These are phyloP conservation scores for Candida mesenterica DNA, from an alignment of 1,139 yeast genomes.

Conservation along the genomic window DNA sequence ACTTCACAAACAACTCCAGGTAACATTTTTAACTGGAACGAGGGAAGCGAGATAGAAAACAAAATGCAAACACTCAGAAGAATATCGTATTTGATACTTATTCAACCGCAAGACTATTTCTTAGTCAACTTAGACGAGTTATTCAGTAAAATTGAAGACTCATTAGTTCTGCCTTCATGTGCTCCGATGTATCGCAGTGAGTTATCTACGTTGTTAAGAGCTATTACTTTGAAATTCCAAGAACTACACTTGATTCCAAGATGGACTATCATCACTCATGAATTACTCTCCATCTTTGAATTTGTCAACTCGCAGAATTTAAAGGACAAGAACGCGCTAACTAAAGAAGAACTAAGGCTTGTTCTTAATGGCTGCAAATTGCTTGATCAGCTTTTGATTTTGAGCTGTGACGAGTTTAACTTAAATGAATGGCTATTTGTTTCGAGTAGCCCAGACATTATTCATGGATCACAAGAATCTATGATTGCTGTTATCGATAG, in stretches of 20 bases:
- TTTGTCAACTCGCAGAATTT: slow-evolving; percentile 27
- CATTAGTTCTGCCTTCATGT: slow-evolving; percentile 29
- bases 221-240: slow-evolving; percentile 58
- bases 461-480: slow-evolving; percentile 37
- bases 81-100: slow-evolving; percentile 58
- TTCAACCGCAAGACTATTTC: slow-evolving; percentile 60
- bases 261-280: slow-evolving; percentile 70
- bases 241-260: slow-evolving; percentile 63
- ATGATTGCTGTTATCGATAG: slow-evolving; percentile 48
- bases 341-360: slow-evolving; percentile 40
- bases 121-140: slow-evolving; percentile 49
- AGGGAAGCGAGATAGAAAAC: slow-evolving; percentile 56
- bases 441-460: slow-evolving; percentile 66
- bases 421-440: slow-evolving; percentile 84
- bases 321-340: slow-evolving; percentile 32
- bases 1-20: slow-evolving; percentile 49
- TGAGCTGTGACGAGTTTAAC: slow-evolving; percentile 77
- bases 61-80: slow-evolving; percentile 53
- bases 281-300: slow-evolving; percentile 54
- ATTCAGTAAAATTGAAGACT: slow-evolving; percentile 47
- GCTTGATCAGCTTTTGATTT: slow-evolving; percentile 66
- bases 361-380: slow-evolving; percentile 68
- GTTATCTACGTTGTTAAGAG: slow-evolving; percentile 59
- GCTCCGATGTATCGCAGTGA: slow-evolving; percentile 43
- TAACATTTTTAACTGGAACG: slow-evolving; percentile 74